These are phyloP conservation scores for Actinomortierella ambigua DNA, from an alignment of 371 early-diverging fungal species.

Conservation along the genomic window DNA sequence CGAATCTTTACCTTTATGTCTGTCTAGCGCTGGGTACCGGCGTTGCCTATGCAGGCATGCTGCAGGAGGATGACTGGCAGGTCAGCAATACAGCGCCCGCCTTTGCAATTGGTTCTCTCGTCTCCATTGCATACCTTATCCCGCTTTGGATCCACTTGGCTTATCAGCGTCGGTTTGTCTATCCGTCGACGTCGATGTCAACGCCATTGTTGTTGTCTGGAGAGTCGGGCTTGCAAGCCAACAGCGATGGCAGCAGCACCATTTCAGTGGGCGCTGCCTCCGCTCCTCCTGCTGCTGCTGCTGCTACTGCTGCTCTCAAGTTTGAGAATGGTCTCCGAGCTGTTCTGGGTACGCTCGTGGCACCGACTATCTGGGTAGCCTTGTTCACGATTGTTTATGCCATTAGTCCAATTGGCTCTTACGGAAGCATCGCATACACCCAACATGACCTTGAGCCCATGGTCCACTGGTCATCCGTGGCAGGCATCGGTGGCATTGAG, in stretches of 20 bases:
- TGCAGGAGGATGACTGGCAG: slow-evolving; percentile 31
- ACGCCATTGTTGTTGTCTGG: no score
- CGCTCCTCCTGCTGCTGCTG: no score
- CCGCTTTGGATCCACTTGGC: slow-evolving; percentile 28
- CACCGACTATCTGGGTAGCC: slow-evolving; percentile 34
- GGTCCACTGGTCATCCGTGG: slow-evolving; percentile 42
- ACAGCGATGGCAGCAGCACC: slow-evolving; percentile 9
- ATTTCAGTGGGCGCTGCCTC: not conserved
- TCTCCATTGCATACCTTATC: slow-evolving; percentile 14
- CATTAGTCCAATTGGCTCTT: slow-evolving; percentile 39
- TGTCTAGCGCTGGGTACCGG: slow-evolving; percentile 36
- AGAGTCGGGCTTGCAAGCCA: not conserved
- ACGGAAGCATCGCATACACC: slow-evolving; percentile 37
- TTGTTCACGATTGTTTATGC: slow-evolving; percentile 32
- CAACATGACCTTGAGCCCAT: slow-evolving; percentile 38
- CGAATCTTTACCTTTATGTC: slow-evolving; percentile 29
- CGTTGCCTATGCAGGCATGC: slow-evolving; percentile 35
- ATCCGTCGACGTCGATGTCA: no score
- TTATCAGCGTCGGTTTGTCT: slow-evolving; percentile 34
- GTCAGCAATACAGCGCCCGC: slow-evolving; percentile 11
- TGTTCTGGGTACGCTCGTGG: slow-evolving; percentile 27
- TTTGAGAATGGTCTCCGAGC: slow-evolving; percentile 32
- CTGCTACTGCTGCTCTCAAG: not conserved
- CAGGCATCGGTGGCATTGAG: slow-evolving; percentile 41
- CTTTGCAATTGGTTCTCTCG: slow-evolving; percentile 22